These are phyloP conservation scores for Aureobasidium sp. DNA, from an alignment of 2,329 filamentous ascomycete genomes.

Conservation along the genomic window DNA sequence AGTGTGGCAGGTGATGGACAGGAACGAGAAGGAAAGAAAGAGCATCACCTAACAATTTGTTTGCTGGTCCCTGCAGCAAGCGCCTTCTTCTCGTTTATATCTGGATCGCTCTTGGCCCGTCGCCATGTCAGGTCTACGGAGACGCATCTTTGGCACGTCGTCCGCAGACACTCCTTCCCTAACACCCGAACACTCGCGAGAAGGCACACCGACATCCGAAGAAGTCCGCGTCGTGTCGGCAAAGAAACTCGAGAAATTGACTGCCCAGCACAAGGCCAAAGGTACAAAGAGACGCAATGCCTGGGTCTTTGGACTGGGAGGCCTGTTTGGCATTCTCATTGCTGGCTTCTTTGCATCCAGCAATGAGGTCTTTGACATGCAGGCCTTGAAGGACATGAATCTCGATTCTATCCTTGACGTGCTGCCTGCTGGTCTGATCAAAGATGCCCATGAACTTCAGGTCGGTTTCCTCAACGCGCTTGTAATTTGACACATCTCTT, in stretches of 20 bases:
- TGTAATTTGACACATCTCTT: background rate
- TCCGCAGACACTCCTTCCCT: conserved; percentile 11
- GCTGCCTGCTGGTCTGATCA: conserved; percentile 75
- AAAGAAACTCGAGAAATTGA: conserved; percentile 39
- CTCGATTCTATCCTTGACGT: conserved; percentile 82
- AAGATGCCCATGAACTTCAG: conserved; percentile 77
- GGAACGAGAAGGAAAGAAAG: background rate
- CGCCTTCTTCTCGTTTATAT: background rate
- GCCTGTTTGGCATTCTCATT: conserved; percentile 79
- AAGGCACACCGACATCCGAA: conserved; percentile 29
- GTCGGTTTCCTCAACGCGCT: conserved; percentile 39
- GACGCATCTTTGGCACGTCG: conserved; percentile 26
- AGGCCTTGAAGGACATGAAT: conserved; percentile 60
- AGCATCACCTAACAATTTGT: background rate
- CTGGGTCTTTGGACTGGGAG: conserved; percentile 79
- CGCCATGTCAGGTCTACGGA: conserved; percentile 25
- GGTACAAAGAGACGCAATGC: conserved; percentile 62
- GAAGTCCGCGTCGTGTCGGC: conserved; percentile 45
- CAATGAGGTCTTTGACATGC: conserved; percentile 83
- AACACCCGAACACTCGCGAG: conserved; percentile 29
- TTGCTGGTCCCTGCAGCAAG: background rate
- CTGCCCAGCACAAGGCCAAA: conserved; percentile 25
- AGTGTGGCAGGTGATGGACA: background rate
- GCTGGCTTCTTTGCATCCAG: conserved; percentile 84
- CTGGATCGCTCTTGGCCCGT: background rate